Evolutionary conservation across 352 stramenopile species (phyloP), one percentile per base, ranked within the genome.

Genomic region (Phytophthora tentaculata): DNA sequence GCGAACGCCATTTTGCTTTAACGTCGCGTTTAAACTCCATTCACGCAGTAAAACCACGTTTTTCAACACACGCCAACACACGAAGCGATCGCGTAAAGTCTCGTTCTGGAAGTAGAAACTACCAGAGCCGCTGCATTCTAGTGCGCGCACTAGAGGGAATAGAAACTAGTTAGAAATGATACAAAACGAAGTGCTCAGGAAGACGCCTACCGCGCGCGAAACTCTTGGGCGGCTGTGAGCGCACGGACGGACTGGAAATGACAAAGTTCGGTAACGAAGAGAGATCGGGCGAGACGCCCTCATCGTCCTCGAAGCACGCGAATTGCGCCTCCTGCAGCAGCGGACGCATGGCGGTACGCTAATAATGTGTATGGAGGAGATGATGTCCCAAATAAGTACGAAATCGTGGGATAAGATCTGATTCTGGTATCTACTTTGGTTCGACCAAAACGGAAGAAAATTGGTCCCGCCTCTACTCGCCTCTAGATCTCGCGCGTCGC

Each of bases 71-170:
- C 85, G 76, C 85, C 85, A 93, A 61, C 82, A 91, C 19, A 92
- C 53, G 51, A 92, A 92, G 4, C 84, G 80, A 69, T 91, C 79
- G 22, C 83, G 79, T 35, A 92, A 72, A 64, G 64, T 64, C 19
- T 91, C 82, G 50, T 86, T 86, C 58, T 90, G 79, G 57, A 91
- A 92, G 74, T 90, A 91, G 37, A 91, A 92, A 56, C 67, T 88
- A 22, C 84, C 84, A 2, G 82, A 86, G 1, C 84, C 84, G 3
- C 69, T 84, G 53, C 82, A 90, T 62, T 92, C 82, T 19, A 91
- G 62, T 51, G 84, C 64, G n/a, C 79, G 82, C 45, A 90, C 84
- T 90, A 43, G 59, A 41, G 43, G 10, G 57, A 35, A 62, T 68
- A 68, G 64, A 66, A 72, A 72, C 50, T 2, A 53, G 13, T 43